Conservation (phyloP, 2,329 filamentous ascomycete genomes). For the Colletotrichum chlorophyti region DNA sequence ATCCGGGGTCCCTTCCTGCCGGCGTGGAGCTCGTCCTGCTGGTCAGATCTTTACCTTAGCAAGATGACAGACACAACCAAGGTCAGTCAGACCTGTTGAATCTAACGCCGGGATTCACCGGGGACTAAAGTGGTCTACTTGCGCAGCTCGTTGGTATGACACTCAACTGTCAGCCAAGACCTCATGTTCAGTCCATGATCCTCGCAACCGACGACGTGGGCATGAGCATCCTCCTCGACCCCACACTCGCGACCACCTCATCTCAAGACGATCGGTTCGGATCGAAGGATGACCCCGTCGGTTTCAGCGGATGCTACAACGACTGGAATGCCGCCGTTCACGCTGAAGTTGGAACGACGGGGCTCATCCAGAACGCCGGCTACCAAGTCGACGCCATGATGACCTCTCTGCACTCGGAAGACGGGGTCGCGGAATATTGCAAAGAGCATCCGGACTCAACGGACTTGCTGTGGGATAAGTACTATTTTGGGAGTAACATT, state of each 20-base stretch:
- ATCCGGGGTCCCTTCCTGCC: conserved; percentile 46
- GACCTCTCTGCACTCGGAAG: conserved; percentile 34
- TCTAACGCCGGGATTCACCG: no score
- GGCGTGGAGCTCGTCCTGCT: conserved; percentile 40
- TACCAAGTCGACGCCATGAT: conserved; percentile 43
- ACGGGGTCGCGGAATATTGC: conserved; percentile 6
- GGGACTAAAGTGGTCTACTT: no score
- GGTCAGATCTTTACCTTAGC: conserved; percentile 41
- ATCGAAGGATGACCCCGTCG: conserved; percentile 33
- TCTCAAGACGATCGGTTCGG: conserved; percentile 34
- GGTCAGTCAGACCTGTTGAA: no score
- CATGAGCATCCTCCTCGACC: conserved; percentile 43
- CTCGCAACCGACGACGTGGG: conserved; percentile 44
- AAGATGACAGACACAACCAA: conserved; percentile 39
- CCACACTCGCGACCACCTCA: conserved; percentile 29
- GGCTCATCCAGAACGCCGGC: conserved; percentile 36
- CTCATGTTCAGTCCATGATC: conserved; percentile 45
- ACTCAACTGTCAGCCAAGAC: conserved; percentile 39
- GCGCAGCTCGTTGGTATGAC: conserved; percentile 45
- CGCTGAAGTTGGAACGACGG: conserved; percentile 40
- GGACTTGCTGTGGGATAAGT: conserved; percentile 34
- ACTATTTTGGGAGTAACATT: conserved; percentile 40
- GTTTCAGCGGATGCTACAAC: conserved; percentile 37
- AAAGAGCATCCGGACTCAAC: conserved; percentile 16
- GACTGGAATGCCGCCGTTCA: conserved; percentile 35